These are phyloP conservation scores for Pyrenochaeta sp. DNA, from an alignment of 2,329 filamentous ascomycete genomes.

Conservation along the genomic window DNA sequence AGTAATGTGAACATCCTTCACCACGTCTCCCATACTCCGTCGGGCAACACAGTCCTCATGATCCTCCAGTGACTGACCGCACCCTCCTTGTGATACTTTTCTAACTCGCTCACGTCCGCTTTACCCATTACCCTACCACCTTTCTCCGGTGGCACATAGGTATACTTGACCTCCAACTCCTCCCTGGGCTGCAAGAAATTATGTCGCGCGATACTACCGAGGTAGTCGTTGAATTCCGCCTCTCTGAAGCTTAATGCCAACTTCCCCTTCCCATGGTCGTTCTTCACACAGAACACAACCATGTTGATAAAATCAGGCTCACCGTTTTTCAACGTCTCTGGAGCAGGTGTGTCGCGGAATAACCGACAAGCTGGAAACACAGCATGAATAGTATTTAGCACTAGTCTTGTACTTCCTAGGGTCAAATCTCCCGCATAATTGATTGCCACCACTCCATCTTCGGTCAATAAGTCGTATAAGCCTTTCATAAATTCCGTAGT, in stretches of 20 bases:
- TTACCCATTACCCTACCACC: constrained; percentile 64
- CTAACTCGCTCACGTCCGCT: constrained; percentile 72
- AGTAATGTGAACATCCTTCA: constrained; percentile 48
- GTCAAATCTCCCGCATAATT: constrained; percentile 94
- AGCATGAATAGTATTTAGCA: constrained; percentile 81
- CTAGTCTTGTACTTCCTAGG: constrained; percentile 76
- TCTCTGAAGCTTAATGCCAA: constrained; percentile 70
- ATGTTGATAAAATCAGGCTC: constrained; percentile 86
- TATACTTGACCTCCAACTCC: constrained; percentile 67
- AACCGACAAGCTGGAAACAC: constrained; percentile 91
- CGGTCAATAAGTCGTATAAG: constrained; percentile 74
- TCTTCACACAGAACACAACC: constrained; percentile 90
- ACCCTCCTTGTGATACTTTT: constrained; percentile 75
- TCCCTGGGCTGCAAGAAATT: constrained; percentile 75
- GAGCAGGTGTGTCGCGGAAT: constrained; percentile 77
- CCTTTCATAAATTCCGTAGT: constrained; percentile 82
- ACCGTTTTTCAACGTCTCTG: constrained; percentile 50
- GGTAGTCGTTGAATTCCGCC: constrained; percentile 70
- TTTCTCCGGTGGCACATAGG: constrained; percentile 40
- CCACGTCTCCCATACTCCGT: constrained; percentile 86
- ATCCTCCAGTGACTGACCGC: constrained; percentile 89
- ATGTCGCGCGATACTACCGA: constrained; percentile 74
- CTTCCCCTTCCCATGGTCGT: constrained; percentile 44
- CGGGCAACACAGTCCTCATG: constrained; percentile 85
- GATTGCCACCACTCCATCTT: constrained; percentile 86